These are phyloP conservation scores for Euphorbia celastroides DNA, from an alignment of 441 rosid species.

Conservation along the genomic window DNA sequence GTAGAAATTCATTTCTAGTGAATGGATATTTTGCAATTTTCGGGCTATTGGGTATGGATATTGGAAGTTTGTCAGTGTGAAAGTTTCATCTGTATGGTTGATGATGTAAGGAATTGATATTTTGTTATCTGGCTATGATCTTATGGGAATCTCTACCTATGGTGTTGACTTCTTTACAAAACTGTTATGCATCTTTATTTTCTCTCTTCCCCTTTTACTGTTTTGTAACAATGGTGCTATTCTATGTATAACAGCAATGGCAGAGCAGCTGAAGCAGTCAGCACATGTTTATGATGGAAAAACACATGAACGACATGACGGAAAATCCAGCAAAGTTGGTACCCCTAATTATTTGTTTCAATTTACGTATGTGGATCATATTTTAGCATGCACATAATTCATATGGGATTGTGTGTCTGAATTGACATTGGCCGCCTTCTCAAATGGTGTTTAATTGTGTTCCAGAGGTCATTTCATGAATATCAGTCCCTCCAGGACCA, in stretches of 20 bases:
- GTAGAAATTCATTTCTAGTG: neutral
- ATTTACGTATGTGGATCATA: neutral
- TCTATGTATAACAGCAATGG: slow-evolving; percentile 29
- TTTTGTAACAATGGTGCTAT: slow-evolving; percentile 10
- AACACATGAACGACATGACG: slow-evolving; percentile 54
- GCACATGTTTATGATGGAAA: slow-evolving; percentile 56
- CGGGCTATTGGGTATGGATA: neutral
- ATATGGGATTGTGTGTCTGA: neutral
- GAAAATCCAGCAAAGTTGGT: slow-evolving; percentile 60
- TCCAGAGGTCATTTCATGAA: slow-evolving; percentile 62
- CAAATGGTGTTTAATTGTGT: slow-evolving; percentile 19
- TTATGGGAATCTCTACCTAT: neutral
- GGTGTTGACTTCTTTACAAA: neutral
- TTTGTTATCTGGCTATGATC: slow-evolving; percentile 8
- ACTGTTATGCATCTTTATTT: neutral
- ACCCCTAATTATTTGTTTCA: slow-evolving; percentile 23
- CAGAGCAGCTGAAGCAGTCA: slow-evolving; percentile 48
- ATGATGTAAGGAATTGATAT: neutral
- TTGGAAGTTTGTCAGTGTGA: neutral
- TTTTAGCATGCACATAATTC: slow-evolving; percentile 2
- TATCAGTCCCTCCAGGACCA: slow-evolving; percentile 71
- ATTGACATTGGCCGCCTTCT: slow-evolving; percentile 10
- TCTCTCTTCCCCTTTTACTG: neutral
- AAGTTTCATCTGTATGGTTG: neutral
- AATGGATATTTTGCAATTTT: neutral